phyloP scores from a whole-genome alignment of 176 grass and related monocot genomes.

The Echinochloa phyllopogon region DNA sequence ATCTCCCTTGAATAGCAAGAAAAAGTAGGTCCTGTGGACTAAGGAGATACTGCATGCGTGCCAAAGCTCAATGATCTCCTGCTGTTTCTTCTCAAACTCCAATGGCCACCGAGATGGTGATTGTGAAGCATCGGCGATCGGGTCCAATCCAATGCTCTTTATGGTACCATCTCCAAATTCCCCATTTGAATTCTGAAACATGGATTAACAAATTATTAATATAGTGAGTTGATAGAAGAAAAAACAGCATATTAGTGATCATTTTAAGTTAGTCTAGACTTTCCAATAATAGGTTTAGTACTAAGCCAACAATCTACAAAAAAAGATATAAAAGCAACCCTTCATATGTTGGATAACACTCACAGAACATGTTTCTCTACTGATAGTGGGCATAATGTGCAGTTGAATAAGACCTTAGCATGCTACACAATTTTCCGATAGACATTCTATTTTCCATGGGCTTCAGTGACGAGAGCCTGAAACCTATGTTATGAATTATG shows the following conservation, averaged over 20 bases:
- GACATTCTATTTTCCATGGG: not conserved
- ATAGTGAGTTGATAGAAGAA: not conserved
- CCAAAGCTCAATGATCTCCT: slow-evolving; percentile 88
- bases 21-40: slow-evolving; percentile 93
- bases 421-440: not conserved
- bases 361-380: not conserved
- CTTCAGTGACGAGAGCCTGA: not conserved
- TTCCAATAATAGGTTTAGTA: not conserved
- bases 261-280: not conserved
- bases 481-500: not conserved
- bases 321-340: not conserved
- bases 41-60: slow-evolving; percentile 80
- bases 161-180: slow-evolving; percentile 46
- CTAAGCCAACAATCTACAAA: not conserved
- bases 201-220: slow-evolving; percentile 10
- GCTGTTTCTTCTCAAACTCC: slow-evolving; percentile 85
- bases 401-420: not conserved
- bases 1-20: slow-evolving; percentile 93
- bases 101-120: slow-evolving; percentile 78
- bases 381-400: not conserved
- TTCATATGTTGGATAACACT: not conserved
- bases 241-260: not conserved
- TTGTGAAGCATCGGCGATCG: slow-evolving; percentile 28
- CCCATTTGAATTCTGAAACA: slow-evolving; percentile 55
- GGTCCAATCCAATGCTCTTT: slow-evolving; percentile 64